Percentiles rank a stretch among this genome's conserved stretches.
These are phyloP conservation scores for Fraxinus xanthoxyloides DNA, from an alignment of 305 asterid species.

Conservation along the genomic window DNA sequence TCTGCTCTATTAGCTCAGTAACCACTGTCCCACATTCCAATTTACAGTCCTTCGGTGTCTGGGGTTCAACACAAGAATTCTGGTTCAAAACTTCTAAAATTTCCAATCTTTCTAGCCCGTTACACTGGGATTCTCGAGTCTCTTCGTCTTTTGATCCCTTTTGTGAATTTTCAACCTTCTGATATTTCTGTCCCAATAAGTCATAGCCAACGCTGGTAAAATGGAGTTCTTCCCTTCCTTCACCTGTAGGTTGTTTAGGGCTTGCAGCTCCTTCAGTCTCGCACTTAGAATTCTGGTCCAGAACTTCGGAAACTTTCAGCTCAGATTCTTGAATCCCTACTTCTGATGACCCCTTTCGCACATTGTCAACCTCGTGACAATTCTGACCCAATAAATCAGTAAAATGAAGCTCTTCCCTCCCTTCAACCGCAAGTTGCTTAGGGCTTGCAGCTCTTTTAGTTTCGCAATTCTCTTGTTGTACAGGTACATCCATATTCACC, in stretches of 20 bases:
- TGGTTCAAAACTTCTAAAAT: constrained; percentile 20
- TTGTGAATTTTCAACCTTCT: neutral
- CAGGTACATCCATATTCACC: constrained; percentile 22
- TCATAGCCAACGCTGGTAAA: constrained; percentile 14
- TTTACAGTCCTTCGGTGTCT: constrained; percentile 18
- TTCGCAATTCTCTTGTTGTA: constrained; percentile 14
- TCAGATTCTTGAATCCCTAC: constrained; percentile 25
- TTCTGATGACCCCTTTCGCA: constrained; percentile 28
- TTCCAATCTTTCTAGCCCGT: constrained; percentile 27
- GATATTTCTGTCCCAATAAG: constrained; percentile 17
- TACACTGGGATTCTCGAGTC: constrained; percentile 23
- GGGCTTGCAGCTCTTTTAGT: constrained; percentile 16
- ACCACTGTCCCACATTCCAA: constrained; percentile 21
- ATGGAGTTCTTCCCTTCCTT: constrained; percentile 12
- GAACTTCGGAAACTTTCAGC: constrained; percentile 17
- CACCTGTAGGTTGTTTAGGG: constrained; percentile 19
- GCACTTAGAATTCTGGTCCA: constrained; percentile 21
- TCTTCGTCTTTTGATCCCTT: constrained; percentile 30
- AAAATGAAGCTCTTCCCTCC: constrained; percentile 13
- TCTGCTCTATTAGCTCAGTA: constrained; percentile 31
- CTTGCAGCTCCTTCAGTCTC: constrained; percentile 15
- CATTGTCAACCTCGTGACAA: constrained; percentile 1
- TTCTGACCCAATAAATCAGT: constrained; percentile 19
- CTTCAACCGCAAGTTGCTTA: constrained; percentile 16
- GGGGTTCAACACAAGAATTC: constrained; percentile 23